Evolutionary conservation across 371 early-diverging fungal genomes (phyloP).

Genomic region (Nematocida ausubeli): DNA sequence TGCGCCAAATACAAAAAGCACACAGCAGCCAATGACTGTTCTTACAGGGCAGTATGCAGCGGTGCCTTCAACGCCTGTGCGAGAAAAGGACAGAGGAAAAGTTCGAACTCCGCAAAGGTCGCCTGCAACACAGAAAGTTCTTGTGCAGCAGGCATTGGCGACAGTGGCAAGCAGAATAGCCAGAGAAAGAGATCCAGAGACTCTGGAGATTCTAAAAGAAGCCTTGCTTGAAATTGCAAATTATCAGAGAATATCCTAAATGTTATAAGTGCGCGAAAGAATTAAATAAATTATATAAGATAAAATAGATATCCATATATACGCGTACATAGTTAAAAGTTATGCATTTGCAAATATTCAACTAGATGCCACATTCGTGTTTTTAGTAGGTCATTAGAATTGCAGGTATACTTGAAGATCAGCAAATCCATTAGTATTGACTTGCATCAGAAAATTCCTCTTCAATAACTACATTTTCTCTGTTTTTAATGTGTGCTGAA

Average conservation of each 20-base stretch:
- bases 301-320: too few species aligned
- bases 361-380: too few species aligned
- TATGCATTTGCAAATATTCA: too few species aligned
- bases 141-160: constrained; percentile 47
- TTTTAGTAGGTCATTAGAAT: too few species aligned
- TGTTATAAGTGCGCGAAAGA: too few species aligned
- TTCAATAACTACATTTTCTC: too few species aligned
- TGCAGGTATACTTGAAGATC: too few species aligned
- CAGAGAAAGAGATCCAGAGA: constrained; percentile 32
- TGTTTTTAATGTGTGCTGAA: too few species aligned
- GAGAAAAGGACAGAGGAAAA: neutral
- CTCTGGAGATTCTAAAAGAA: constrained; percentile 9
- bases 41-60: neutral
- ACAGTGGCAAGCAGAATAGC: constrained; percentile 33
- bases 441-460: too few species aligned
- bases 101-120: neutral
- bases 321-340: too few species aligned
- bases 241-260: constrained; percentile 2
- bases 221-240: constrained; percentile 1
- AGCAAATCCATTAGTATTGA: too few species aligned
- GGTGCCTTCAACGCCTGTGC: neutral
- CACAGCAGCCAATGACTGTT: neutral
- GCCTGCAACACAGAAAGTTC: neutral
- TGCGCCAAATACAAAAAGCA: neutral
- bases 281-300: too few species aligned